Evolutionary conservation across 2,329 filamentous ascomycete species (phyloP).

Genomic region (Fusarium penzigii): DNA sequence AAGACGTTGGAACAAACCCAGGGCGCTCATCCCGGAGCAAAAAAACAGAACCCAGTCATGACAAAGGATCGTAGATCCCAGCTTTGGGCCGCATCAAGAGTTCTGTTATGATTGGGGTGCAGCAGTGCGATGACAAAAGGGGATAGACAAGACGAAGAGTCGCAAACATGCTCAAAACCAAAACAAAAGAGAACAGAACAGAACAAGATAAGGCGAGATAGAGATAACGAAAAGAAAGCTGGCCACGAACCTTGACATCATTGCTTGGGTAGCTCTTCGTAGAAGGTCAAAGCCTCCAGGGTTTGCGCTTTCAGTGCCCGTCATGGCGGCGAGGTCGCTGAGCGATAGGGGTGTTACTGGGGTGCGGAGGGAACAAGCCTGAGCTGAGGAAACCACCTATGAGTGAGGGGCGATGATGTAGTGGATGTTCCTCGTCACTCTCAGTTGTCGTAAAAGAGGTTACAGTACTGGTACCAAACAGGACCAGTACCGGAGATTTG

Average conservation of each 20-base stretch:
- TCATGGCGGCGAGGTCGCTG: conserved; percentile 41
- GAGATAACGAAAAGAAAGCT: conserved; percentile 23
- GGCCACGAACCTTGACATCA: conserved; percentile 62
- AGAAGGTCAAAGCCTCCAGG: conserved; percentile 56
- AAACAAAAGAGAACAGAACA: conserved; percentile 7
- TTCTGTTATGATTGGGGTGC: neutral
- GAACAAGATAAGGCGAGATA: conserved; percentile 1
- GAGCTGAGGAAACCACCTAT: conserved; percentile 5
- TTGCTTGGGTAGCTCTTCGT: conserved; percentile 61
- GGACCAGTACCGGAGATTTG: too few species aligned
- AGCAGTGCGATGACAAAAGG: neutral
- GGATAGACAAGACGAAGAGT: conserved; percentile 3
- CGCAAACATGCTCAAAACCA: neutral
- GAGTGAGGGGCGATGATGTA: neutral
- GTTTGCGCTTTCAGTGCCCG: conserved; percentile 48
- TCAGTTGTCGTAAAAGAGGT: too few species aligned
- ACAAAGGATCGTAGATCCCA: conserved; percentile 5
- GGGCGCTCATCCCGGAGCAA: conserved; percentile 8
- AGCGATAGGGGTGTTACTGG: conserved; percentile 24
- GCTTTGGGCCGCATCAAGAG: conserved; percentile 15
- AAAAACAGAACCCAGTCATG: neutral
- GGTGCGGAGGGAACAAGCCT: conserved; percentile 21
- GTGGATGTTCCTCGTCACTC: neutral
- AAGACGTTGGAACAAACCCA: conserved; percentile 6
- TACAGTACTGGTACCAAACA: too few species aligned